A percentile compares a stretch with the other conserved stretches of the same genome.
Evolutionary conservation across 2,329 filamentous ascomycete species (phyloP).

Genomic region (Pyricularia grisea): DNA sequence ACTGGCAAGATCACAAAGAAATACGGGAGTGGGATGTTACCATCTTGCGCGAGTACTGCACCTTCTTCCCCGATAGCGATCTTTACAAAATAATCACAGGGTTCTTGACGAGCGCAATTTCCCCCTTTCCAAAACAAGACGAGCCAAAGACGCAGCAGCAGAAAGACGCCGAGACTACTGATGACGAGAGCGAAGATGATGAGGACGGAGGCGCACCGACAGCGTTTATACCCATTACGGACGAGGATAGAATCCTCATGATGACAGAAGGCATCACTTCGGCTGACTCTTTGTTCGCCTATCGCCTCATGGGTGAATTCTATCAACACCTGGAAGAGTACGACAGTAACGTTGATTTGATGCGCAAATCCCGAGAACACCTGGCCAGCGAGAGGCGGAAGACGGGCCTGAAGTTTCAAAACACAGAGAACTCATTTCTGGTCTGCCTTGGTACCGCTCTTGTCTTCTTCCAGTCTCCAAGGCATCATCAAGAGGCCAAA

Average conservation of each 20-base stretch:
- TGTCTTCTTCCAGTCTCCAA: slow-evolving; percentile 82
- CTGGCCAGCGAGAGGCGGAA: slow-evolving; percentile 50
- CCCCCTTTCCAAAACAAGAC: slow-evolving; percentile 56
- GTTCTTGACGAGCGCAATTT: slow-evolving; percentile 74
- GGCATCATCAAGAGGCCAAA: slow-evolving; percentile 83
- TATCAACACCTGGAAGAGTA: slow-evolving; percentile 81
- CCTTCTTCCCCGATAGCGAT: slow-evolving; percentile 76
- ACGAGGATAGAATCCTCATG: slow-evolving; percentile 71
- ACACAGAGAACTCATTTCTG: slow-evolving; percentile 65
- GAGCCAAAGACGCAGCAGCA: slow-evolving; percentile 14
- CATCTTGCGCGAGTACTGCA: slow-evolving; percentile 70
- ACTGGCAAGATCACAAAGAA: slow-evolving; percentile 75
- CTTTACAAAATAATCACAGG: slow-evolving; percentile 73
- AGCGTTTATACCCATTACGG: slow-evolving; percentile 46
- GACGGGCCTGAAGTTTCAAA: slow-evolving; percentile 59
- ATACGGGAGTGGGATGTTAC: slow-evolving; percentile 69
- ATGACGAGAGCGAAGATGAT: slow-evolving; percentile 47
- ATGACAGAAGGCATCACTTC: slow-evolving; percentile 67
- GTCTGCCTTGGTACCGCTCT: slow-evolving; percentile 77
- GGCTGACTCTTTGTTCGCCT: slow-evolving; percentile 66
- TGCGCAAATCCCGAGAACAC: slow-evolving; percentile 62
- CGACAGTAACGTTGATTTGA: slow-evolving; percentile 68
- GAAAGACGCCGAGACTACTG: slow-evolving; percentile 15
- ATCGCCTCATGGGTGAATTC: slow-evolving; percentile 74
- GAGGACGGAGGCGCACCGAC: slow-evolving; percentile 46